phyloP scores from a whole-genome alignment of 257 asterid species.

The Knoxia roxburghii region DNA sequence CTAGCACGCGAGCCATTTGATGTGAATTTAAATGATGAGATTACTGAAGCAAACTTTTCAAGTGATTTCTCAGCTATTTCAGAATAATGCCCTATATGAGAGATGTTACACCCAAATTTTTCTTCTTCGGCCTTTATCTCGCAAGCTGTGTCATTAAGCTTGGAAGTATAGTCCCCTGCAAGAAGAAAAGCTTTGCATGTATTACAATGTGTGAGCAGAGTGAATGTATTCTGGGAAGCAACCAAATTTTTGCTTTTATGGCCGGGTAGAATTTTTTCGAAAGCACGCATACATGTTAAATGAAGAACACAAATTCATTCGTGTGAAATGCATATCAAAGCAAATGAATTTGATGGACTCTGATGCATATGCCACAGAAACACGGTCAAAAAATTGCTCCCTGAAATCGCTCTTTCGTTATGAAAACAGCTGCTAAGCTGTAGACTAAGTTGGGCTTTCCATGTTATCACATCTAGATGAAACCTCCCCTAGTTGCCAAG shows the following conservation, averaged over 20 bases:
- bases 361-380: no score
- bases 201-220: neutral
- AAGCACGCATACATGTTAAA: no score
- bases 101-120: constrained; percentile 60
- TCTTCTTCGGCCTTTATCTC: constrained; percentile 33
- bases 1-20: constrained; percentile 84
- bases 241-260: neutral
- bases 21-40: constrained; percentile 73
- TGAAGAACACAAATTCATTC: neutral
- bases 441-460: neutral
- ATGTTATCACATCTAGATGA: neutral
- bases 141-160: constrained; percentile 21
- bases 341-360: no score
- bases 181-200: constrained; percentile 10
- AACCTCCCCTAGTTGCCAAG: neutral
- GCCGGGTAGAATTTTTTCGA: neutral
- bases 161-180: constrained; percentile 38
- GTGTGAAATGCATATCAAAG: no score
- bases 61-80: constrained; percentile 79
- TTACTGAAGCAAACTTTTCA: constrained; percentile 66
- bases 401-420: no score
- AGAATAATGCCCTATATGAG: constrained; percentile 69
- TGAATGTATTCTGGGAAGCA: neutral
- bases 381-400: no score
- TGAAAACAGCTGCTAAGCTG: no score